Conservation (phyloP, 176 grass and related monocot species). For the Guadua angustifolia region DNA sequence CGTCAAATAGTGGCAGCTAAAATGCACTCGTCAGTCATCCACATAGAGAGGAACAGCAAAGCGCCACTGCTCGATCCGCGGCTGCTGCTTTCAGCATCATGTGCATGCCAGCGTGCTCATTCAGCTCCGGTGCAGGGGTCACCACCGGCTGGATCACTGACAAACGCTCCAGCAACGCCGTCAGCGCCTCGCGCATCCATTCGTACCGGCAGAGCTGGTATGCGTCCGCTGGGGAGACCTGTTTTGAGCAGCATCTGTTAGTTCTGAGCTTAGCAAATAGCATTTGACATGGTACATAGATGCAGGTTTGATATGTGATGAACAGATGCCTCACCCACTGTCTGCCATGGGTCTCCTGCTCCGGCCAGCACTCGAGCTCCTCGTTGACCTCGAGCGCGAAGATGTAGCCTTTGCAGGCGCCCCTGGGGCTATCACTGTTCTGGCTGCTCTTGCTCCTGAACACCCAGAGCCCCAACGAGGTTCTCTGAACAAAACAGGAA, state of each 20-base stretch:
- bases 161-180: constrained; percentile 51
- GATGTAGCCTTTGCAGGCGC: constrained; percentile 85
- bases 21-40: neutral
- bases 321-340: constrained; percentile 56
- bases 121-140: constrained; percentile 15
- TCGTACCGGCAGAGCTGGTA: constrained; percentile 77
- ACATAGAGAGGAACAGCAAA: constrained; percentile 47
- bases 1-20: neutral
- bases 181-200: constrained; percentile 93
- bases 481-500: constrained; percentile 47
- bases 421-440: constrained; percentile 52
- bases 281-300: neutral
- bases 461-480: constrained; percentile 68
- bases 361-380: constrained; percentile 70
- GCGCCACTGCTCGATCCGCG: constrained; percentile 56
- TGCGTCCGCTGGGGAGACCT: constrained; percentile 65
- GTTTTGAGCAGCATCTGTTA: neutral
- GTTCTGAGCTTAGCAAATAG: neutral
- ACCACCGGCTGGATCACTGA: neutral
- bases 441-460: constrained; percentile 92
- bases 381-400: constrained; percentile 88
- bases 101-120: constrained; percentile 41
- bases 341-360: constrained; percentile 68
- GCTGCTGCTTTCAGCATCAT: constrained; percentile 50
- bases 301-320: neutral